Evolutionary conservation across 257 asterid genomes (phyloP).

Genomic region (Solanum ossicruentum): DNA sequence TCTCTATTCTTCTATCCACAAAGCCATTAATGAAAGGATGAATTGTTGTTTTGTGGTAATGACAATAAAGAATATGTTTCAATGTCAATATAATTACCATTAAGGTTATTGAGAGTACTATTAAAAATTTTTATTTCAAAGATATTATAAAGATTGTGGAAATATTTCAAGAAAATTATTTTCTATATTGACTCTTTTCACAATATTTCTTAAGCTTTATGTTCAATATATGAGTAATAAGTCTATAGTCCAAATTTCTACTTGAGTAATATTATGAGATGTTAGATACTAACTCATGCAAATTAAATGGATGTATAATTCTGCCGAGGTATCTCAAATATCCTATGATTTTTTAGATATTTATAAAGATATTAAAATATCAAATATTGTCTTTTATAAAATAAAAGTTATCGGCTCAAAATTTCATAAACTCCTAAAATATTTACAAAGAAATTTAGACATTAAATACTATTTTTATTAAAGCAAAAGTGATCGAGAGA

Average conservation of each 20-base stretch:
- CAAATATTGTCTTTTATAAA: neutral
- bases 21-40: too few relatives aligned
- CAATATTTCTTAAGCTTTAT: too few relatives aligned
- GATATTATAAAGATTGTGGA: neutral
- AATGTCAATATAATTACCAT: neutral
- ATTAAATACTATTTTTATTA: too few relatives aligned
- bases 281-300: neutral
- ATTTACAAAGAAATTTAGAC: neutral
- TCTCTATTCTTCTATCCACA: neutral
- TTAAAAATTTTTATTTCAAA: neutral
- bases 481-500: neutral
- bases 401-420: neutral
- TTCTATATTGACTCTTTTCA: too few relatives aligned
- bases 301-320: neutral
- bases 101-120: neutral
- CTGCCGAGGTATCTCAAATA: too few relatives aligned
- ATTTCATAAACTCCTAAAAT: too few relatives aligned
- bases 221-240: too few relatives aligned
- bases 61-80: neutral
- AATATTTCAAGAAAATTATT: too few relatives aligned
- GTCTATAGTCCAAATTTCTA: neutral
- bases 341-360: too few relatives aligned
- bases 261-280: neutral
- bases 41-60: neutral
- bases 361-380: too few relatives aligned